Base-by-base conservation (phyloP, 2,329 filamentous ascomycete species). In the Zymoseptoria ardabiliae region DNA sequence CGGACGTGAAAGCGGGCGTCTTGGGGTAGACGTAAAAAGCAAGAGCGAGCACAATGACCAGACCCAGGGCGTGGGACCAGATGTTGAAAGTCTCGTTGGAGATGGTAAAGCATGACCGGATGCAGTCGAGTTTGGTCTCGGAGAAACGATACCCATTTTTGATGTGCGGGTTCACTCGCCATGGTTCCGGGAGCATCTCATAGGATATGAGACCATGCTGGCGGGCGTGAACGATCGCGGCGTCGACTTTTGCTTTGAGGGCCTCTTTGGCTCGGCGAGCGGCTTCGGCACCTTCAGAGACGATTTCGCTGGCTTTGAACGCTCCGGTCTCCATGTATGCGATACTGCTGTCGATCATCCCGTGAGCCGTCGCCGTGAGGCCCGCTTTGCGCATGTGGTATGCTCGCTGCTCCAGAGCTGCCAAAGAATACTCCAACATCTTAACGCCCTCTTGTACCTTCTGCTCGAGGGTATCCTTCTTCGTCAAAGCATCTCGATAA, bases 21-120 rank as follows among this genome's bases (percentile, higher is more conserved):
- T 86, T 85, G 0, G 94, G 94, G 74, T 99, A 99, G 74, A 96
- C 95, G 78, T 96, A 96, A 67, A 99, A 93, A 58, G 94, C 94
- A 50, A 97, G 82, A 11, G 91, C 81, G 45, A 97, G 82, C 53
- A 99, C 89, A 63, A 97, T 80, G 30, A 97, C 71, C n/a, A 97
- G 82, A 19, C 94, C 94, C 28, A 99, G 82, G 11, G 88, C 85
- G 72, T 99, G 94, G 1, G 92, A 93, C 94, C 94, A 99, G 71
- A 99, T 99, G 76, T 99, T 99, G 78, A 97, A 87, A 49, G 88
- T 84, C 76, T 99, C 94, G 75, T 99, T 99, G 64, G 90, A 95
- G 60, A 94, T 78, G 63, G 85, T 92, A 61, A 73, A 71, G 63
- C 90, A 85, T 21, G 91, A 96, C 55, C 84, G 83, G 55, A 97